These are phyloP conservation scores for Acidiella bohemica DNA, from an alignment of 495 filamentous ascomycete genomes.

Conservation along the genomic window DNA sequence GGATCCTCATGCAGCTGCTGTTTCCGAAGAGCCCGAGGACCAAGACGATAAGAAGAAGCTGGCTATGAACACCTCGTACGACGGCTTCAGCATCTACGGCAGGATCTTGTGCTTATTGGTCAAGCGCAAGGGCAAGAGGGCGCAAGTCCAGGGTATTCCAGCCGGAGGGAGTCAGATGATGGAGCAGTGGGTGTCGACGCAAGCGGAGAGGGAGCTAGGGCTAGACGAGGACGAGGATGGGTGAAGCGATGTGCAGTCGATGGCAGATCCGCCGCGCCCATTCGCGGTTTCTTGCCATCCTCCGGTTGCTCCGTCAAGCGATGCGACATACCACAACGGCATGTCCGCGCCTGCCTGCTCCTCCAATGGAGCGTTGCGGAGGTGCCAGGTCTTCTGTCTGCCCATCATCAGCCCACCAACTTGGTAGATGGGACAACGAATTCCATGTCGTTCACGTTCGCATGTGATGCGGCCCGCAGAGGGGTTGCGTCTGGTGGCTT, in stretches of 20 bases:
- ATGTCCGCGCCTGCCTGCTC: no score
- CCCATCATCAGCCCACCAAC: no score
- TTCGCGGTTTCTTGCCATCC: no score
- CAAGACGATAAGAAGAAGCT: conserved; percentile 86
- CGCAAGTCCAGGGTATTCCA: conserved; percentile 20
- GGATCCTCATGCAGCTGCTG: conserved; percentile 1
- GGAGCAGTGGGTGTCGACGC: conserved; percentile 76
- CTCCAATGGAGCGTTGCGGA: no score
- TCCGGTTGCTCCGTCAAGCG: no score
- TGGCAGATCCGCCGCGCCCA: no score
- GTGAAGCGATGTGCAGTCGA: conserved; percentile 12
- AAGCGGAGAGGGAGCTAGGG: conserved; percentile 27
- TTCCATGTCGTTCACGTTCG: no score
- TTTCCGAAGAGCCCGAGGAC: conserved; percentile 12
- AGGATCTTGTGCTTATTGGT: conserved; percentile 83
- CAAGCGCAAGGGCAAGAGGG: conserved; percentile 47
- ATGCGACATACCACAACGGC: no score
- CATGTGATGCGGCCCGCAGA: no score
- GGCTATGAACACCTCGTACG: conserved; percentile 69
- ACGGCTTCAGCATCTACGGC: conserved; percentile 89
- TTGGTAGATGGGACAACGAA: no score
- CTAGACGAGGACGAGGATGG: conserved; percentile 34
- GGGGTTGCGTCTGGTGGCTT: no score
- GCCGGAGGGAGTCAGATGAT: conserved; percentile 59
- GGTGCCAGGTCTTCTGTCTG: no score